A percentile compares a stretch with the other conserved stretches of the same genome.
Conservation (phyloP, 352 stramenopile species). For the Globisporangium nodosum region DNA sequence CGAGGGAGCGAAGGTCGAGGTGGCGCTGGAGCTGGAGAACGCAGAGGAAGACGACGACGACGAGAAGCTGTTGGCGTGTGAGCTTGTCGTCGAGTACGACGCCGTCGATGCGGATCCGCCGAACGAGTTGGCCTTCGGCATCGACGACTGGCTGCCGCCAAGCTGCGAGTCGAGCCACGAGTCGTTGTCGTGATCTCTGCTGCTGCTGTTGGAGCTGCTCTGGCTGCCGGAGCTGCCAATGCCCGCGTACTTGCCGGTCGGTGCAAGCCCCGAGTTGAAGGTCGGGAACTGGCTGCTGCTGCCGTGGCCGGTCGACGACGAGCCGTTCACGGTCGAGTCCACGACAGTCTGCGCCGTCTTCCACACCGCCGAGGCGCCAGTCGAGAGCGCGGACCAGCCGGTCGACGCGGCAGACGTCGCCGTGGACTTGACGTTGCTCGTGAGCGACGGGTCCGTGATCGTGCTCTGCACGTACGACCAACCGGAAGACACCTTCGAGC, state of each 20-base stretch:
- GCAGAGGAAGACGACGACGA: slow-evolving; percentile 28
- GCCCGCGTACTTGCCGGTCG: slow-evolving; percentile 62
- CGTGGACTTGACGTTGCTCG: slow-evolving; percentile 76
- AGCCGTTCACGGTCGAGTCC: slow-evolving; percentile 27
- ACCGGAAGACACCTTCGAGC: slow-evolving; percentile 68
- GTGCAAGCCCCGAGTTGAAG: slow-evolving; percentile 47
- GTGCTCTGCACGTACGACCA: slow-evolving; percentile 77
- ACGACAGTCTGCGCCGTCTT: slow-evolving; percentile 62
- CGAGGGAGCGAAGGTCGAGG: slow-evolving; percentile 15
- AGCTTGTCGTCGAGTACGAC: slow-evolving; percentile 11
- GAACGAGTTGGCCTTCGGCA: slow-evolving; percentile 31
- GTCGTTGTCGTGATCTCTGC: slow-evolving; percentile 54
- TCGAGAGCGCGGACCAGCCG: slow-evolving; percentile 71
- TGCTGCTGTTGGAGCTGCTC: slow-evolving; percentile 6
- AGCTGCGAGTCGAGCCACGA: slow-evolving; percentile 65
- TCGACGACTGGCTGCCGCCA: slow-evolving; percentile 10
- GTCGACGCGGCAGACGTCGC: slow-evolving; percentile 59
- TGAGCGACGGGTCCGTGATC: slow-evolving; percentile 63
- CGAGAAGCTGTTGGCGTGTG: slow-evolving; percentile 33
- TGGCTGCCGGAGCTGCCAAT: slow-evolving; percentile 25
- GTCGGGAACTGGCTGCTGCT: slow-evolving; percentile 35
- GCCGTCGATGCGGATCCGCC: slow-evolving; percentile 14
- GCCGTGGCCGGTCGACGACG: slow-evolving; percentile 13
- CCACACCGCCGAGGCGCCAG: slow-evolving; percentile 51
- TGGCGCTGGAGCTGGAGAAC: slow-evolving; percentile 22